Base-by-base conservation (phyloP, 352 stramenopile species). In the Phytopythium boreale region DNA sequence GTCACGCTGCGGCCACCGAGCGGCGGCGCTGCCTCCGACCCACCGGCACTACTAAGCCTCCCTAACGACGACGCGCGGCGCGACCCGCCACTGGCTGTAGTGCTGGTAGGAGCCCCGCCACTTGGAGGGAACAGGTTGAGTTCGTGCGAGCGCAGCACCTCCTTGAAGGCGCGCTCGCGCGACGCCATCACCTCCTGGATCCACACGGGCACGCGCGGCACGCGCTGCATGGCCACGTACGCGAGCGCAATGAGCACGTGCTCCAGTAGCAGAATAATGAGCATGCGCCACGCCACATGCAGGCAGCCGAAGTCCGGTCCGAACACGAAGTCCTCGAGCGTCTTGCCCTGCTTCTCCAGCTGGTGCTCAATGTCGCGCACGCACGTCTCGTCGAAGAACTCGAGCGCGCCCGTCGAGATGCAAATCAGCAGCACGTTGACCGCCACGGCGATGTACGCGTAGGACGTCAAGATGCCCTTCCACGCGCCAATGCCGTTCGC, bases 401-500 rank as follows among this genome's bases (percentile, higher is more conserved):
- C 80, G 11, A 89, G 64, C 31, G 78, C 71, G 2, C 83, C 83
- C 4, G 83, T 92, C 4, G 83, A 92, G 39, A 92, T 87, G 55
- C 77, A 92, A 37, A 92, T 82, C 14, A 92, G 57, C 27, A 88
- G 59, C 19, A 90, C 80, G 27, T 90, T 90, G 19, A 90, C 83
- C 36, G 90, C 80, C 43, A 92, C 83, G 0, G 79, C 77, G 24
- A 88, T 84, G 58, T 87, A 90, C 26, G 80, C 83, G 49, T 78
- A 88, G 12, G 62, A 67, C 10, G 75, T 81, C 19, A 90, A 64
- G 24, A 92, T 83, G 4, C 76, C 75, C 24, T 77, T 75, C 84
- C 84, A 92, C 15, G 76, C 82, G 14, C 84, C 82, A 69, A 92
- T 92, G n/a, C 83, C 82, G 67, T 90, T 89, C 4, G 82, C 80